These are phyloP conservation scores for Coemansia sp. DNA, from an alignment of 192 early-diverging fungal genomes.

Conservation along the genomic window DNA sequence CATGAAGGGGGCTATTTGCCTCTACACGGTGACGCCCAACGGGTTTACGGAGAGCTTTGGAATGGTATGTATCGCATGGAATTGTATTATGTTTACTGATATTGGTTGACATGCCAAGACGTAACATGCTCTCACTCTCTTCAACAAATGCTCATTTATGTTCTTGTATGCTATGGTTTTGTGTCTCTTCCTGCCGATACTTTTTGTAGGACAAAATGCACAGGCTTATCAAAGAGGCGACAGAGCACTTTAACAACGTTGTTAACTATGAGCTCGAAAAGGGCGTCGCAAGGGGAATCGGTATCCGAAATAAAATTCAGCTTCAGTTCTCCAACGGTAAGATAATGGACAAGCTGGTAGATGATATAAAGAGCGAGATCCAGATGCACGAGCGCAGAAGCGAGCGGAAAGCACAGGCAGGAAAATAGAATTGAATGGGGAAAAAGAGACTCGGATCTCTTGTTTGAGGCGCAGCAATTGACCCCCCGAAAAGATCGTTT, in stretches of 20 bases:
- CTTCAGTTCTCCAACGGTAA: conserved; percentile 36
- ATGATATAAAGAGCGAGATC: conserved; percentile 26
- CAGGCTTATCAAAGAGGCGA: conserved; percentile 39
- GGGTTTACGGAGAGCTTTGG: conserved; percentile 7
- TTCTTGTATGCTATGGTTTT: not conserved
- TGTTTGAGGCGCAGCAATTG: no score
- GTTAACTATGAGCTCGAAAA: conserved; percentile 44
- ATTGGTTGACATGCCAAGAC: not conserved
- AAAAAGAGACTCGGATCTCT: no score
- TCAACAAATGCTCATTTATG: conserved; percentile 3
- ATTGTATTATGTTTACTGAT: not conserved
- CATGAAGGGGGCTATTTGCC: conserved; percentile 38
- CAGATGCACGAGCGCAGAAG: not conserved
- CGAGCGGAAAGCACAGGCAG: not conserved
- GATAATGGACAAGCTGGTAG: conserved; percentile 27
- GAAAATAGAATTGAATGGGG: no score
- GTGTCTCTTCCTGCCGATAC: not conserved
- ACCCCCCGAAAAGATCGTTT: not conserved
- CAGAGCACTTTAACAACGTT: conserved; percentile 41
- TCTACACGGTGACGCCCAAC: conserved; percentile 40
- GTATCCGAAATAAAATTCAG: conserved; percentile 20
- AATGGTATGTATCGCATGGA: conserved; percentile 23
- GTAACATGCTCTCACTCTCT: not conserved
- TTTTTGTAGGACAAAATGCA: conserved; percentile 39
- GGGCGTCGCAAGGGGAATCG: conserved; percentile 15